Evolutionary conservation across 371 early-diverging fungal genomes (phyloP).

Genomic region (Mucor indicus): DNA sequence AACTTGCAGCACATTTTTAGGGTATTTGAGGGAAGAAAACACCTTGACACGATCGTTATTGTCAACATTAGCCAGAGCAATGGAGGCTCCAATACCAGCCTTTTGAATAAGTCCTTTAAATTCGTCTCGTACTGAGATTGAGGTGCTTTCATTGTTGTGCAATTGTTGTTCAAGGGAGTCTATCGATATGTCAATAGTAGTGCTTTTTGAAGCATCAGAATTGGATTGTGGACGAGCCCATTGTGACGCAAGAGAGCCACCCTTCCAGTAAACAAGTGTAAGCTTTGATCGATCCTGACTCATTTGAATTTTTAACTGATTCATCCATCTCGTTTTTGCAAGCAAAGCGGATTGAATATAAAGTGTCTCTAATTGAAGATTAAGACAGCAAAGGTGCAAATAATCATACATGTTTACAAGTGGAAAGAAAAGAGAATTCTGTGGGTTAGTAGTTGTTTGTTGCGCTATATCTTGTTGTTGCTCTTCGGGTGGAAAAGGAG

Average conservation of each 20-base stretch:
- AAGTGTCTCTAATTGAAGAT: constrained; percentile 64
- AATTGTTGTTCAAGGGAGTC: constrained; percentile 21
- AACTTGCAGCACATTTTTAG: constrained; percentile 30
- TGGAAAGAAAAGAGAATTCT: constrained; percentile 33
- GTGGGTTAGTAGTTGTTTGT: neutral
- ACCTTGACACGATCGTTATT: constrained; percentile 25
- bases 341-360: constrained; percentile 60
- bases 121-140: constrained; percentile 21
- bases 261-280: constrained; percentile 62
- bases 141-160: neutral
- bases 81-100: constrained; percentile 46
- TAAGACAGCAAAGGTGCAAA: constrained; percentile 63
- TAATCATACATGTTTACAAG: constrained; percentile 68
- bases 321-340: constrained; percentile 64
- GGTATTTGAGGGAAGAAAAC: constrained; percentile 38
- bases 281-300: constrained; percentile 50
- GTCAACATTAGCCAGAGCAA: constrained; percentile 22
- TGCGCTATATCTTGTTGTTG: neutral
- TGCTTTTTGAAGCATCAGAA: constrained; percentile 10
- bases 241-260: constrained; percentile 38
- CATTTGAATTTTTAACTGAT: constrained; percentile 64
- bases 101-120: constrained; percentile 37
- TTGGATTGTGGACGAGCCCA: constrained; percentile 40
- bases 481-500: constrained; percentile 20
- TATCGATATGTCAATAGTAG: constrained; percentile 25